These are phyloP conservation scores for Boletus sp. DNA, from an alignment of 1,284 basidiomycete genomes.

Conservation along the genomic window DNA sequence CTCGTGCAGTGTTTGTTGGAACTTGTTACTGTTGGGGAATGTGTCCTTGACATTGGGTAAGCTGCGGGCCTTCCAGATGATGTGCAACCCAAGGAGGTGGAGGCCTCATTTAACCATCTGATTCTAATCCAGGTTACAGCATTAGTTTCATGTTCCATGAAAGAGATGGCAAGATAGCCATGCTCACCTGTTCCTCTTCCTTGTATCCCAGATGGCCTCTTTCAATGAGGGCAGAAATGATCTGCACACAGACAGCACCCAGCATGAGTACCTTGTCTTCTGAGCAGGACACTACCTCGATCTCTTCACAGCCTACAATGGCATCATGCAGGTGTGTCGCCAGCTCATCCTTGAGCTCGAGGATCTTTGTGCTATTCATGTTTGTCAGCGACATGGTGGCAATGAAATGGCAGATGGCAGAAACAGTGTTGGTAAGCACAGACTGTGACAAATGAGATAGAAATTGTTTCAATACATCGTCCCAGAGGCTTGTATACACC, in stretches of 20 bases:
- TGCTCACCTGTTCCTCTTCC: slow-evolving; percentile 79
- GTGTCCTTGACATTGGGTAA: slow-evolving; percentile 49
- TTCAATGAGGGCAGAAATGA: slow-evolving; percentile 78
- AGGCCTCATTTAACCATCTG: slow-evolving; percentile 86
- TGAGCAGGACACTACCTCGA: slow-evolving; percentile 77
- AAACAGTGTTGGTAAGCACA: slow-evolving; percentile 76
- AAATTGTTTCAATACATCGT: slow-evolving; percentile 92
- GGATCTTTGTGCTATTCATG: slow-evolving; percentile 80
- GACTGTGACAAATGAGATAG: slow-evolving; percentile 79
- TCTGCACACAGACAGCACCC: slow-evolving; percentile 64
- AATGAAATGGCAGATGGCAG: slow-evolving; percentile 73
- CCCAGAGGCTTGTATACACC: slow-evolving; percentile 91
- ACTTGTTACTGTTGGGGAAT: slow-evolving; percentile 55
- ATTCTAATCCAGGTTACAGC: background rate
- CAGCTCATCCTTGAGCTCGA: slow-evolving; percentile 85
- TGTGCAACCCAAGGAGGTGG: slow-evolving; percentile 72
- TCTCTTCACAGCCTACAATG: slow-evolving; percentile 77
- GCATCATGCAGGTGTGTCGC: slow-evolving; percentile 76
- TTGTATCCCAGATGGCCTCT: slow-evolving; percentile 86
- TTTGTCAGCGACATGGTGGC: slow-evolving; percentile 74
- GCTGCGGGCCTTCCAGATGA: slow-evolving; percentile 80
- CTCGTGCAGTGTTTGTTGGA: slow-evolving; percentile 51
- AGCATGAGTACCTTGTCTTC: slow-evolving; percentile 83
- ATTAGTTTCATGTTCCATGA: slow-evolving; percentile 1
- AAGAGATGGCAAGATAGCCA: background rate